Percentiles rank a stretch among this genome's conserved stretches.
Evolutionary conservation across 2,329 filamentous ascomycete species (phyloP).

Genomic region (Colletotrichum musae): DNA sequence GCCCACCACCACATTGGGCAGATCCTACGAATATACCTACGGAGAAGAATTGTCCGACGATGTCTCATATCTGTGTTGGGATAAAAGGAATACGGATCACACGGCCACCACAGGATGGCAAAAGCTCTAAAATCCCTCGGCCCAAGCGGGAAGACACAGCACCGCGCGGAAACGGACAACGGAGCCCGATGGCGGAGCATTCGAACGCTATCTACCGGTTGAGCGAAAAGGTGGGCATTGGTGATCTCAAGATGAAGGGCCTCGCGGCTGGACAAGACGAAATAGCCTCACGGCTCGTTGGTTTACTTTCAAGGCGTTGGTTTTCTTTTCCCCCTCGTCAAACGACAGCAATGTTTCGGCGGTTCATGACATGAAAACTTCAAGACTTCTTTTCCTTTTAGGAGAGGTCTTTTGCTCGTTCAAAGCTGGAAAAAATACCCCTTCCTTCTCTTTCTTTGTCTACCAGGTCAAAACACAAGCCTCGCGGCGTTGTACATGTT

Average conservation of each 20-base stretch:
- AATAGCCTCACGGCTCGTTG: slow-evolving; percentile 54
- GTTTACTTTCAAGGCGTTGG: slow-evolving; percentile 42
- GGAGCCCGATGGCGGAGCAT: slow-evolving; percentile 19
- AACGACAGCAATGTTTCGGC: background rate
- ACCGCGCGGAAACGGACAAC: slow-evolving; percentile 18
- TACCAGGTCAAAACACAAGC: slow-evolving; percentile 16
- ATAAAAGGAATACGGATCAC: slow-evolving; percentile 41
- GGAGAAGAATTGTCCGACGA: slow-evolving; percentile 7
- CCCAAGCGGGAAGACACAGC: slow-evolving; percentile 41
- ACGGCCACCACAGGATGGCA: slow-evolving; percentile 42
- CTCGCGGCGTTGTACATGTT: slow-evolving; percentile 33
- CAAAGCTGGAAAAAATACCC: slow-evolving; percentile 31
- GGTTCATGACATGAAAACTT: slow-evolving; percentile 13
- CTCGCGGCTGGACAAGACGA: slow-evolving; percentile 56
- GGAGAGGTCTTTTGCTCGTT: slow-evolving; percentile 10
- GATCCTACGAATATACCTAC: slow-evolving; percentile 18
- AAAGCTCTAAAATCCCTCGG: slow-evolving; percentile 22
- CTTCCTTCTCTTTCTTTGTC: slow-evolving; percentile 14
- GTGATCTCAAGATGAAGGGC: slow-evolving; percentile 48
- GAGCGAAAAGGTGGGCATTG: slow-evolving; percentile 15
- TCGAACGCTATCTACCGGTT: slow-evolving; percentile 12
- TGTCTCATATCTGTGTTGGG: slow-evolving; percentile 8
- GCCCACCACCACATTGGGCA: slow-evolving; percentile 23
- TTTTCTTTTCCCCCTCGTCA: slow-evolving; percentile 2
- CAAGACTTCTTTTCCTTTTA: background rate